Conservation (phyloP, 2,329 filamentous ascomycete genomes). For the Sporothrix pseudoabietina region DNA sequence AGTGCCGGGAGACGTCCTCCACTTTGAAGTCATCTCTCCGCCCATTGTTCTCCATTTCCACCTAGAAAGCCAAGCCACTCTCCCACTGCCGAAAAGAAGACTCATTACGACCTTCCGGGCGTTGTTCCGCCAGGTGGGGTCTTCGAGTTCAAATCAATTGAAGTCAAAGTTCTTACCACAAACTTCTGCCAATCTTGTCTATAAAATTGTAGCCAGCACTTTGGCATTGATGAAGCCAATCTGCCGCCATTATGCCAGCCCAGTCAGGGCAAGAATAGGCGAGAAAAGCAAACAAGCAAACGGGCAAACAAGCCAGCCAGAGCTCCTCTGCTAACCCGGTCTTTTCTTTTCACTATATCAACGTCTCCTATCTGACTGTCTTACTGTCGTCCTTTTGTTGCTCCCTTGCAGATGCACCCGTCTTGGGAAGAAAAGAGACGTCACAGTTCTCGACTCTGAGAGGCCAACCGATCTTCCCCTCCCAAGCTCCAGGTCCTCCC, state of each 20-base stretch:
- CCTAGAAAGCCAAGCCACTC: neutral
- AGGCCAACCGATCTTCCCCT: neutral
- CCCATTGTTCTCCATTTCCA: neutral
- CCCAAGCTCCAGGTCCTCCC: neutral
- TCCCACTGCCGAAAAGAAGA: neutral
- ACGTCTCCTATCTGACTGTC: neutral
- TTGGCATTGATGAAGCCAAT: conserved; percentile 14
- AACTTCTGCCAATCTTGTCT: neutral
- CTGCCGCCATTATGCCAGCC: conserved; percentile 13
- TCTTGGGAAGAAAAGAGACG: neutral
- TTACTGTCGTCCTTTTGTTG: neutral
- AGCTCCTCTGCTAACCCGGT: neutral
- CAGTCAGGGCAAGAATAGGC: neutral
- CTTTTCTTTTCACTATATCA: neutral
- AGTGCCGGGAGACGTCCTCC: neutral
- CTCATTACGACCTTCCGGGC: neutral
- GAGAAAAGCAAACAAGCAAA: neutral
- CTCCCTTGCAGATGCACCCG: neutral
- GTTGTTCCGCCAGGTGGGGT: neutral
- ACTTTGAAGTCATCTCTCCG: neutral
- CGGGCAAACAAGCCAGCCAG: neutral
- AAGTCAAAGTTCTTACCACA: neutral
- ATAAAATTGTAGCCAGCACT: neutral
- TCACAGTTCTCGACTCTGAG: neutral
- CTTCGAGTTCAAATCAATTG: neutral